A percentile compares a stretch with the other conserved stretches of the same genome.
phyloP scores from a whole-genome alignment of 2,329 filamentous ascomycete species.

The Colletotrichum sp. region DNA sequence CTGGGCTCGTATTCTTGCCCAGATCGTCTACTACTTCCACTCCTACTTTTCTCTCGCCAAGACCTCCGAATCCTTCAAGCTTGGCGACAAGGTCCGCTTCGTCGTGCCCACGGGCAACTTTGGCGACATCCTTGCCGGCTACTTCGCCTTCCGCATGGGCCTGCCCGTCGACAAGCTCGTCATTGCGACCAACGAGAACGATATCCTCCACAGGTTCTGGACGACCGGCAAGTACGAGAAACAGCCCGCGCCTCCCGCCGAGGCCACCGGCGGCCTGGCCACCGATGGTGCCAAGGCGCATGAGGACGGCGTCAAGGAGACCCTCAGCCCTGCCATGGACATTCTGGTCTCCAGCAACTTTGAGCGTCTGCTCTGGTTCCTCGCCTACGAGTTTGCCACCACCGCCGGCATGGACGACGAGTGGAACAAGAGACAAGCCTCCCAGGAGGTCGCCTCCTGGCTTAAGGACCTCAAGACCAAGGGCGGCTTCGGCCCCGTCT shows the following conservation, averaged over 20 bases:
- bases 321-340: slow-evolving; percentile 94
- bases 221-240: slow-evolving; percentile 90
- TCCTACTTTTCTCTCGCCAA: slow-evolving; percentile 84
- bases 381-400: slow-evolving; percentile 74
- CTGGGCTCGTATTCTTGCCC: slow-evolving; percentile 91
- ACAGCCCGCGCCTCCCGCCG: slow-evolving; percentile 63
- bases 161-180: slow-evolving; percentile 87
- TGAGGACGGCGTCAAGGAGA: slow-evolving; percentile 83
- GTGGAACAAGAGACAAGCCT: slow-evolving; percentile 71
- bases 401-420: slow-evolving; percentile 65
- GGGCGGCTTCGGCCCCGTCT: slow-evolving; percentile 81
- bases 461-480: slow-evolving; percentile 78
- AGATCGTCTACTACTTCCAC: slow-evolving; percentile 97
- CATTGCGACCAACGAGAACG: slow-evolving; percentile 96
- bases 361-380: slow-evolving; percentile 92
- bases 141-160: slow-evolving; percentile 90
- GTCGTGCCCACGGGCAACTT: slow-evolving; percentile 97
- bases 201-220: slow-evolving; percentile 96
- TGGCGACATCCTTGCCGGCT: slow-evolving; percentile 90
- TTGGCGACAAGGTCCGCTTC: slow-evolving; percentile 76
- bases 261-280: slow-evolving; percentile 67
- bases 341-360: slow-evolving; percentile 97
- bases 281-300: slow-evolving; percentile 68
- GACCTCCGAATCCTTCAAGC: slow-evolving; percentile 59
- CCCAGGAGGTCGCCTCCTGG: slow-evolving; percentile 80